Evolutionary conservation across 1,284 basidiomycete species (phyloP), one percentile per base, ranked within the genome.

Genomic region (Austropuccinia psidii): DNA sequence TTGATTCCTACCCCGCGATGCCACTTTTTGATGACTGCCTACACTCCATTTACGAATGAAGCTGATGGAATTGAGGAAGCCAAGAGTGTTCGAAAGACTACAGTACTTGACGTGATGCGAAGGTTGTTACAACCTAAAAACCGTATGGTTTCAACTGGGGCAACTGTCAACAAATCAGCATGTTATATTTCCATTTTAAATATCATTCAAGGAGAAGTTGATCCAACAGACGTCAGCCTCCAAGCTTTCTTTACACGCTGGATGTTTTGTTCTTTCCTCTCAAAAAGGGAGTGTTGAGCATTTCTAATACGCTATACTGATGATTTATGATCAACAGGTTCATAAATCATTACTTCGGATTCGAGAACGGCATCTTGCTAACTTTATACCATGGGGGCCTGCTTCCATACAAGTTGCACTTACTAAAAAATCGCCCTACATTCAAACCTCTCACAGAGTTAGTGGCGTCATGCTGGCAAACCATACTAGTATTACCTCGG

Each of bases 1-100:
- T 86, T 99, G 67, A 98, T 98, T 77, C 96, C 96, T 2, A 98
- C 96, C 11, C 95, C 96, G n/a, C 86, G 95, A 67, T 98, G 94
- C 79, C 96, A 99, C 82, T 98, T 98, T 85, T 86, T 99, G 74
- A 97, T 95, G 90, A 98, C 96, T n/a, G 93, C 92, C 19, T 99
- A 98, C 79, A 99, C 96, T 4, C 95, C 96, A 0, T 98, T 98
- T 82, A 97, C 94, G 1, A 91, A 90, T 75, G 95, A 98, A 81
- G 89, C 41, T 72, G 31, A 68, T 55, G 65, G 33, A 13, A 62
- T 73, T 58, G 37, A 31, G 4, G 77, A 92, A 90, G 90, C 89
- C 27, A 92, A 92, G 81, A 85, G 89, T 1, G 92, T 94, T 54
- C 87, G 94, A 19, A 87, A 94, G 77, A 97, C 93, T 52, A 96